Percentiles rank a stretch among this genome's conserved stretches.
Evolutionary conservation across 495 filamentous ascomycete species (phyloP).

Genomic region (Podospora pseudoanserina): DNA sequence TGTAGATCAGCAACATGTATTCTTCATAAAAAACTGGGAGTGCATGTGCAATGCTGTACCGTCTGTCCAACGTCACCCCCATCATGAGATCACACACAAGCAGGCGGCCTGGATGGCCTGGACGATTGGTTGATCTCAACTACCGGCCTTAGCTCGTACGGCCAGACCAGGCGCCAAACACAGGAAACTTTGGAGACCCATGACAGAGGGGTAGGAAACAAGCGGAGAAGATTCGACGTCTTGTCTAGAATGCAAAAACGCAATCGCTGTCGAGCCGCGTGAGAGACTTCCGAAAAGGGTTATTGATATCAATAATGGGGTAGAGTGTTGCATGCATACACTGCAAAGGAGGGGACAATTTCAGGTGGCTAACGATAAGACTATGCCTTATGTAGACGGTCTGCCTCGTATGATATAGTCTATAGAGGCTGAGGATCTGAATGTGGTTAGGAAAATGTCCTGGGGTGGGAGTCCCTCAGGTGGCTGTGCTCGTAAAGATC

Average conservation of each 20-base stretch:
- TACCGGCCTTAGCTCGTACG: background rate
- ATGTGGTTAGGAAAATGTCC: background rate
- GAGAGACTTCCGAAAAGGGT: background rate
- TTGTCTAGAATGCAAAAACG: too few species aligned
- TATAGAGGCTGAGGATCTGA: background rate
- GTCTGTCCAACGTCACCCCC: background rate
- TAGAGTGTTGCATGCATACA: background rate
- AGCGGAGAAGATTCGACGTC: too few species aligned
- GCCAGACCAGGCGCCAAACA: background rate
- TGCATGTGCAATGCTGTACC: background rate
- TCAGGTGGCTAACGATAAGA: background rate
- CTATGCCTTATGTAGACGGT: background rate
- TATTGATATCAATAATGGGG: background rate
- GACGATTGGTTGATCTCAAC: background rate
- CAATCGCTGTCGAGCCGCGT: background rate
- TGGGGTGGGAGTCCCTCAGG: background rate
- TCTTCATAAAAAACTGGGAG: conserved; percentile 4
- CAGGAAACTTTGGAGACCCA: background rate
- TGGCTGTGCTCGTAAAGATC: background rate
- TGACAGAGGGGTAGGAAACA: too few species aligned
- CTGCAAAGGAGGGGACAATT: background rate
- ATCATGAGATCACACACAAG: too few species aligned
- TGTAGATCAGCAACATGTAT: conserved; percentile 26
- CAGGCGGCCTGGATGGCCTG: background rate
- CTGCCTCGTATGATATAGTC: background rate